Evolutionary conservation across 345 rosid genomes (phyloP), one percentile per base, ranked within the genome.

Genomic region (Euclidium syriacum): DNA sequence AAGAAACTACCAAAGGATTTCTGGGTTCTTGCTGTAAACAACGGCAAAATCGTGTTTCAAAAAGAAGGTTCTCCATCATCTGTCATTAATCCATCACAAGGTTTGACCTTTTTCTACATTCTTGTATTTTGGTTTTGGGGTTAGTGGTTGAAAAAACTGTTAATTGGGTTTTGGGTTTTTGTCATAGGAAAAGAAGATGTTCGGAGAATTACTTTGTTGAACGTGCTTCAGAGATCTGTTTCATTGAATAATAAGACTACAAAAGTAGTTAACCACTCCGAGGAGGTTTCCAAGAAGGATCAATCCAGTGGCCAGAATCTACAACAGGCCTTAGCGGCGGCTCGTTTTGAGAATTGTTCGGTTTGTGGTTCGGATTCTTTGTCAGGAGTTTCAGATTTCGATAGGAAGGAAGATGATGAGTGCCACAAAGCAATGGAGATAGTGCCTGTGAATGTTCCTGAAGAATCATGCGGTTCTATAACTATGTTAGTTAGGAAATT

Each of bases 41-140:
- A 83, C 51, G 96, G 97, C 51, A 90, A 87, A 77, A 72, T 90
- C 41, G 43, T 83, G 35, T 94, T 72, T 64, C 82, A 81, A 19
- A 83, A 73, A 75, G 96, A 87, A 61, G 85, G 82, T 14, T 72
- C 79, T 65, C 77, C 82, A 10, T 56, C 56, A 16, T 41, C 68
- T 12, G 58, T 15, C 57, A 52, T 22, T 22, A 42, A 55, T 6
- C 58, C 42, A 20, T 75, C 82, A 25, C 71, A 75, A 77, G 95
- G 94, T 87, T 56, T 38, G 18, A 15, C 10, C 22, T 6, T 49
- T 39, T 43, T 38, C 23, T 20, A 7, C 3, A 38, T 65, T 52
- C 30, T 18, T 7, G 1, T 26, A 33, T 33, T 52, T 17, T 29
- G 47, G 52, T 16, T 39, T 50, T 50, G n/a, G 5, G 26, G 3